Base-by-base conservation (phyloP, 2,329 filamentous ascomycete genomes). In the Cyphellophora europaea region DNA sequence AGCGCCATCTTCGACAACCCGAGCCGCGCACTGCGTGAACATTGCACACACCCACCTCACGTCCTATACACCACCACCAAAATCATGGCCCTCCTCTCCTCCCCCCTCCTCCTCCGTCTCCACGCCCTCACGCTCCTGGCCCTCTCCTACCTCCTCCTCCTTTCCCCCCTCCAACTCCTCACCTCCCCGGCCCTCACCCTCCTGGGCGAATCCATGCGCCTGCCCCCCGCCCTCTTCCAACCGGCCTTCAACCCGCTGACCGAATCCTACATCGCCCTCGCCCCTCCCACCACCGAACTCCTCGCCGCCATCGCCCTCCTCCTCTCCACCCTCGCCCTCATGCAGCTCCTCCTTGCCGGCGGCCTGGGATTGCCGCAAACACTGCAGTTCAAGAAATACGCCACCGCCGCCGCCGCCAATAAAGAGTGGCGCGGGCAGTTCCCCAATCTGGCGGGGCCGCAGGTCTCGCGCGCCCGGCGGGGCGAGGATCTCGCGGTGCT, bases 81-180 rank as follows among this genome's bases (percentile, higher is more conserved):
- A n/a, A n/a, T n/a, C n/a, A 49, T 49, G 47, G 17, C 43, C 5
- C 33, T 49, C 36, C 42, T 49, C 11, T 41, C 45, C 35, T 48
- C 47, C 4, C 15, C 35, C 12, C 35, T 44, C 17, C 47, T 49
- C 25, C 19, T 49, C 3, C 40, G 41, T 19, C 38, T 45, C 1
- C 33, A 42, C 35, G 27, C 41, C 18, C 38, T 43, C 35, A 31
- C 41, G 10, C 37, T 47, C 12, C 27, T 47, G 3, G 37, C 40
- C 0, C 25, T 44, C 30, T 34, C 45, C 5, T 44, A 37, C 40
- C 41, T 45, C 38, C 44, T 49, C 30, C 21, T 48, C 19, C 42
- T 36, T 10, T 33, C 40, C 11, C 47, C 47, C 2, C 11, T 23
- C 10, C 19, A 30, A 14, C 33, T 48, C 28, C 33, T 48, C 27